Percentiles rank a stretch among this genome's conserved stretches.
These are phyloP conservation scores for Cucurbita ficifolia DNA, from an alignment of 306 rosid genomes.

Conservation along the genomic window DNA sequence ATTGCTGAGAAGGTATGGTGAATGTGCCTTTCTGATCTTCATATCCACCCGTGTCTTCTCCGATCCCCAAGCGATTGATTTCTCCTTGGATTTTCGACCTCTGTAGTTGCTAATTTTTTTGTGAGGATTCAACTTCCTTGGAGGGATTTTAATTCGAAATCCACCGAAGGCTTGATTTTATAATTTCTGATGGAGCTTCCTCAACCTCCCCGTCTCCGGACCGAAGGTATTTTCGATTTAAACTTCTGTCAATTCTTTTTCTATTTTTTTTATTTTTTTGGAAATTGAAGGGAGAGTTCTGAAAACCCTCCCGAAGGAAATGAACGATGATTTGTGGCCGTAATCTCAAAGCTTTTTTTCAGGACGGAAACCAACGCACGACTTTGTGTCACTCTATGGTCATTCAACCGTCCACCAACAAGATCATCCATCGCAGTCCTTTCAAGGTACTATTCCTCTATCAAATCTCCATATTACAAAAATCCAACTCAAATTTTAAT, in stretches of 20 bases:
- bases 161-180: neutral
- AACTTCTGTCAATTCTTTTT: neutral
- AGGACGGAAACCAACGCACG: constrained; percentile 83
- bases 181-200: constrained; percentile 62
- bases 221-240: constrained; percentile 30
- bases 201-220: constrained; percentile 49
- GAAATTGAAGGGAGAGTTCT: neutral
- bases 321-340: neutral
- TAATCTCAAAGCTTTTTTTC: constrained; percentile 10
- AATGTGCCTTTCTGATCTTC: neutral
- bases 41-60: neutral
- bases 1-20: neutral
- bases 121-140: neutral
- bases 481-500: neutral
- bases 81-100: neutral
- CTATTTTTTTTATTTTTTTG: neutral
- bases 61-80: neutral
- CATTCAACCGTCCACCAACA: constrained; percentile 66
- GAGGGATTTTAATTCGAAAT: neutral
- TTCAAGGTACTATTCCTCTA: constrained; percentile 50
- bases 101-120: neutral
- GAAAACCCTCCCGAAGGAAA: neutral
- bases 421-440: constrained; percentile 73
- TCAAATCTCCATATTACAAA: neutral
- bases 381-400: constrained; percentile 73